These are phyloP conservation scores for Sporisorium exsertum DNA, from an alignment of 1,284 basidiomycete species.

Conservation along the genomic window DNA sequence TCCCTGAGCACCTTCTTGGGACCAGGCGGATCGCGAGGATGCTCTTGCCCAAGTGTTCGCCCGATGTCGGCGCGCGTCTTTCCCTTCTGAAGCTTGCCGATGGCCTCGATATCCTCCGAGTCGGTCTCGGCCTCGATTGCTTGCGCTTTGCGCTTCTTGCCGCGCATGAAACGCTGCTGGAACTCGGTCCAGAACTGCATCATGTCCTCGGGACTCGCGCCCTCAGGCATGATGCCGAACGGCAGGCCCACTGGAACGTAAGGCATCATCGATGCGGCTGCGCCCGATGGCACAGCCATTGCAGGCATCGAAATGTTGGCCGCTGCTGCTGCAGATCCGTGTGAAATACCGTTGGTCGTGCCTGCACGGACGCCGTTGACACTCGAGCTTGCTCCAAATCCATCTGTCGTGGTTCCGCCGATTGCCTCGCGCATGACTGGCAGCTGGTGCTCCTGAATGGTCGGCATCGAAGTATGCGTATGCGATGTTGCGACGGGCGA, in stretches of 20 bases:
- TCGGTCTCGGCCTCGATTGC: conserved; percentile 27
- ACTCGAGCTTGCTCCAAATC: conserved; percentile 21
- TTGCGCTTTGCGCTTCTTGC: conserved; percentile 49
- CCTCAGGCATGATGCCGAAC: conserved; percentile 51
- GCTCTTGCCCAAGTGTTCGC: conserved; percentile 80
- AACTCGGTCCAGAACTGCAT: conserved; percentile 54
- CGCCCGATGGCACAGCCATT: conserved; percentile 11
- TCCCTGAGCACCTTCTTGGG: conserved; percentile 74
- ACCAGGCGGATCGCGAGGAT: conserved; percentile 73
- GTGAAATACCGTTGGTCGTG: conserved; percentile 17
- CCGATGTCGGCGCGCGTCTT: conserved; percentile 60
- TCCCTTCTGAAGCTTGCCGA: conserved; percentile 45
- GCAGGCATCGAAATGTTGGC: conserved; percentile 7
- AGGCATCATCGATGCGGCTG: conserved; percentile 35
- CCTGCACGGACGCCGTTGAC: conserved; percentile 28
- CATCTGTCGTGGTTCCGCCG: conserved; percentile 43
- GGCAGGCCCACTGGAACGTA: conserved; percentile 38
- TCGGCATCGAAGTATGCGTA: conserved; percentile 4
- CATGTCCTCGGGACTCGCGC: conserved; percentile 43
- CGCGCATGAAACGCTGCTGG: conserved; percentile 42
- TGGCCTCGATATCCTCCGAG: conserved; percentile 46
- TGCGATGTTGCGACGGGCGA: conserved; percentile 13
- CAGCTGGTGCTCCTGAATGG: conserved; percentile 25
- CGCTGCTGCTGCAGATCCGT: conserved; percentile 9
- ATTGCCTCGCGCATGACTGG: conserved; percentile 44